phyloP scores from a whole-genome alignment of 345 rosid genomes.

The Camelina laxa region DNA sequence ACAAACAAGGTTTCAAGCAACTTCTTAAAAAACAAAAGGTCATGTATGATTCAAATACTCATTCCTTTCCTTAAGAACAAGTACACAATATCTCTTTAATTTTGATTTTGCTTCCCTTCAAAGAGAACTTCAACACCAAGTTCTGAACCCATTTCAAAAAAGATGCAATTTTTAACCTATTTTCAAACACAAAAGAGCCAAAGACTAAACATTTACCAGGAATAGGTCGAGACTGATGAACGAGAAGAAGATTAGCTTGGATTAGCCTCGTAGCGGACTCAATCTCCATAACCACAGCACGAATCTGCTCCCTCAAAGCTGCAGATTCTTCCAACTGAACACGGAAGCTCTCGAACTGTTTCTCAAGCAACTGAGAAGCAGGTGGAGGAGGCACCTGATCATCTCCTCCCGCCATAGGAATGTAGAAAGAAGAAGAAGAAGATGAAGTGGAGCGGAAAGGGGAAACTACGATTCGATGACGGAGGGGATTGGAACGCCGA shows the following conservation, averaged over 20 bases:
- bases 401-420: slow-evolving; percentile 64
- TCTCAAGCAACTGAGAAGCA: slow-evolving; percentile 54
- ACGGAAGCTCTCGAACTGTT: slow-evolving; percentile 82
- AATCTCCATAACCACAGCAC: slow-evolving; percentile 69
- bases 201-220: slow-evolving; percentile 57
- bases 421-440: slow-evolving; percentile 22
- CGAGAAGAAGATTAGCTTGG: slow-evolving; percentile 77
- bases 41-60: not conserved
- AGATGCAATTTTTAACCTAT: not conserved
- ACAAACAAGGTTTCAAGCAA: not conserved
- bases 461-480: not conserved
- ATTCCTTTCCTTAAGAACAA: slow-evolving; percentile 5
- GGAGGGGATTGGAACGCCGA: slow-evolving; percentile 28
- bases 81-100: not conserved
- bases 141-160: not conserved
- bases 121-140: not conserved
- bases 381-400: slow-evolving; percentile 26
- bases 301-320: slow-evolving; percentile 72
- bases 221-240: slow-evolving; percentile 86
- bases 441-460: slow-evolving; percentile 34
- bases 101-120: not conserved
- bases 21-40: not conserved
- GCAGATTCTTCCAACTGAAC: slow-evolving; percentile 74
- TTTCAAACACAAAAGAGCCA: not conserved
- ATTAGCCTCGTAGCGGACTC: slow-evolving; percentile 76